Percentiles rank a stretch among this genome's conserved stretches.
Conservation (phyloP, 83 land plant species). For the Thuja plicata region DNA sequence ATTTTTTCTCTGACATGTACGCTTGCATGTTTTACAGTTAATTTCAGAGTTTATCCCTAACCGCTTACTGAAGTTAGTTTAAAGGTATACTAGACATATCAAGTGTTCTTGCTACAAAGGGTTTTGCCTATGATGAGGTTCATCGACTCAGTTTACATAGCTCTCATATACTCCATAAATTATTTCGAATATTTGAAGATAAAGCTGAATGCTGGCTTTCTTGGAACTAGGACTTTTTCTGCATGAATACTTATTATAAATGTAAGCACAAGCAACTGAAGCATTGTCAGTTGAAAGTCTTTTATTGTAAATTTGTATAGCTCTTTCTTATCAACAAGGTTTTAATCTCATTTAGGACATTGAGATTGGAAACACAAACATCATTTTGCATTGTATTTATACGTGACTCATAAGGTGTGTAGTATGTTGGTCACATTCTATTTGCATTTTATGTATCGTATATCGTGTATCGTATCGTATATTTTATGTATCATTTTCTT, state of each 20-base stretch:
- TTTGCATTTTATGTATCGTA: background rate
- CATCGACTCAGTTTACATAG: background rate
- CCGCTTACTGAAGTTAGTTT: background rate
- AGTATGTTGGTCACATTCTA: background rate
- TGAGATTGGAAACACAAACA: background rate
- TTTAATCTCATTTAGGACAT: background rate
- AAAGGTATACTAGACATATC: background rate
- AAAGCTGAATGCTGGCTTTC: background rate
- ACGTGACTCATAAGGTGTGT: background rate
- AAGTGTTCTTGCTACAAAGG: background rate
- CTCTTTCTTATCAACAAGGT: background rate
- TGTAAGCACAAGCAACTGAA: background rate
- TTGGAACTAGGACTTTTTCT: background rate
- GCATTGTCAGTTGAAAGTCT: background rate
- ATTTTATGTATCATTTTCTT: too few species aligned
- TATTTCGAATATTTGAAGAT: background rate
- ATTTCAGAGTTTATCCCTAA: background rate
- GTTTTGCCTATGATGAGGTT: background rate
- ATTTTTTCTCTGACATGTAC: background rate
- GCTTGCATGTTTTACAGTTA: background rate
- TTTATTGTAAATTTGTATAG: background rate
- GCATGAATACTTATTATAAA: background rate
- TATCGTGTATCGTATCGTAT: too few species aligned
- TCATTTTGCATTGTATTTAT: background rate
- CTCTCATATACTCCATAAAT: background rate